Percentiles rank a stretch among this genome's conserved stretches.
phyloP scores from a whole-genome alignment of 768 basidiomycete genomes.

The Phylloporus sp. region DNA sequence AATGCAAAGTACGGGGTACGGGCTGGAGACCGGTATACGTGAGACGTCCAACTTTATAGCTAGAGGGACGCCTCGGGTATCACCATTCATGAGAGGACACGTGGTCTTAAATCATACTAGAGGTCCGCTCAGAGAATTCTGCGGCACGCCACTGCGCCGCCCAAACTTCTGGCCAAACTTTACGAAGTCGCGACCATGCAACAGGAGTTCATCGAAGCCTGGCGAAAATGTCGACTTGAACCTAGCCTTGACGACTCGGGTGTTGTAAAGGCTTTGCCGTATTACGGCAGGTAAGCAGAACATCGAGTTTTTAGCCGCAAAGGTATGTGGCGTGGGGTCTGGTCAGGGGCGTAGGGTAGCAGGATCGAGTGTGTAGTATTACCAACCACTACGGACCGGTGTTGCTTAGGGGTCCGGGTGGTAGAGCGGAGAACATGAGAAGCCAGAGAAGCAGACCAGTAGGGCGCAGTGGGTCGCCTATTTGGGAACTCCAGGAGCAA shows the following conservation, averaged over 20 bases:
- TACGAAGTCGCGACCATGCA: no score
- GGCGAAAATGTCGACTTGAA: no score
- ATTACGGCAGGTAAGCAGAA: no score
- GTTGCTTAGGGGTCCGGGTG: background rate
- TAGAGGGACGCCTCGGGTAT: background rate
- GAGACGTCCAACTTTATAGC: background rate
- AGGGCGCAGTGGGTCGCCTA: background rate
- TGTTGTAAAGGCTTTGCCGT: no score
- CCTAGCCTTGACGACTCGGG: no score
- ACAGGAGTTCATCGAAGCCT: no score
- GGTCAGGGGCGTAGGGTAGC: no score
- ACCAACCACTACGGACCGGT: no score
- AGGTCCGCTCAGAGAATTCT: background rate
- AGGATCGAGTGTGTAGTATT: no score
- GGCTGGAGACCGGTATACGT: background rate
- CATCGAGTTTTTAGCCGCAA: no score
- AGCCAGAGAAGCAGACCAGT: background rate
- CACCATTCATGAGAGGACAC: background rate
- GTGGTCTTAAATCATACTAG: background rate
- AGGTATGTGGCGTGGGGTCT: no score
- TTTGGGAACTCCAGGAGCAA: background rate
- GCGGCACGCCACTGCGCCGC: background rate
- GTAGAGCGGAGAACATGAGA: background rate
- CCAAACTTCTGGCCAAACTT: no score
- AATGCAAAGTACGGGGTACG: background rate